Percentiles rank a stretch among this genome's conserved stretches.
phyloP scores from a whole-genome alignment of 2,329 filamentous ascomycete genomes.

The Botrytis hyacinthi region DNA sequence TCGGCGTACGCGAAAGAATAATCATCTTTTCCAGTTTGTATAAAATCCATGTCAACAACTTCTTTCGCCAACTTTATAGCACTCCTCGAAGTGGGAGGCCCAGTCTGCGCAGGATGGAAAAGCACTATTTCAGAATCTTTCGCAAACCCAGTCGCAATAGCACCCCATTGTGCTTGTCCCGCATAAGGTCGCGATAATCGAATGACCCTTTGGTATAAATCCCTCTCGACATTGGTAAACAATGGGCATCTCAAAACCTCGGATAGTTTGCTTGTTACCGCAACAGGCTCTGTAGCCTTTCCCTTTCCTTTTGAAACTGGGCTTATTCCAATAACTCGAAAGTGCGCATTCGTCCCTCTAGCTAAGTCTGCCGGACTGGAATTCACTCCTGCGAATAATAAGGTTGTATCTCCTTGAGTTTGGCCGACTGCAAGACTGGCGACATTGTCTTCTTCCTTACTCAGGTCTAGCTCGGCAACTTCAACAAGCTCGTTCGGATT shows the following conservation, averaged over 20 bases:
- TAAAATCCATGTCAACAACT: constrained; percentile 68
- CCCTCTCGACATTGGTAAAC: constrained; percentile 50
- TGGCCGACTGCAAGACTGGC: constrained; percentile 73
- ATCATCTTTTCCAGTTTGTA: constrained; percentile 57
- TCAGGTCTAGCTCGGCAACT: constrained; percentile 73
- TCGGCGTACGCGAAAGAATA: constrained; percentile 79
- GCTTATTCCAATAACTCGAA: constrained; percentile 69
- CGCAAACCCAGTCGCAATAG: constrained; percentile 74
- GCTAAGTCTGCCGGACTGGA: constrained; percentile 70
- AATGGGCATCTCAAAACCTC: constrained; percentile 54
- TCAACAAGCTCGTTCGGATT: constrained; percentile 48
- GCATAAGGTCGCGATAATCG: constrained; percentile 52
- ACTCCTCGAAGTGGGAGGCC: constrained; percentile 49
- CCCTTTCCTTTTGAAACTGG: constrained; percentile 34
- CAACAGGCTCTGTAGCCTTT: constrained; percentile 38
- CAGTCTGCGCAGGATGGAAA: constrained; percentile 62
- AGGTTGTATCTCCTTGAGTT: constrained; percentile 53
- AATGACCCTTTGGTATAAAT: constrained; percentile 59
- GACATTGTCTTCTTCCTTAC: constrained; percentile 83
- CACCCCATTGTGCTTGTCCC: constrained; percentile 65
- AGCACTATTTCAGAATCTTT: constrained; percentile 75
- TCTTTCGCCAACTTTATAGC: constrained; percentile 53
- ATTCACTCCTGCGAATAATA: constrained; percentile 78
- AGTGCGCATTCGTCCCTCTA: constrained; percentile 78
- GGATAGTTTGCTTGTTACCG: constrained; percentile 44